Conservation (phyloP, 192 early-diverging fungal genomes). For the Chytriomyces confervae region DNA sequence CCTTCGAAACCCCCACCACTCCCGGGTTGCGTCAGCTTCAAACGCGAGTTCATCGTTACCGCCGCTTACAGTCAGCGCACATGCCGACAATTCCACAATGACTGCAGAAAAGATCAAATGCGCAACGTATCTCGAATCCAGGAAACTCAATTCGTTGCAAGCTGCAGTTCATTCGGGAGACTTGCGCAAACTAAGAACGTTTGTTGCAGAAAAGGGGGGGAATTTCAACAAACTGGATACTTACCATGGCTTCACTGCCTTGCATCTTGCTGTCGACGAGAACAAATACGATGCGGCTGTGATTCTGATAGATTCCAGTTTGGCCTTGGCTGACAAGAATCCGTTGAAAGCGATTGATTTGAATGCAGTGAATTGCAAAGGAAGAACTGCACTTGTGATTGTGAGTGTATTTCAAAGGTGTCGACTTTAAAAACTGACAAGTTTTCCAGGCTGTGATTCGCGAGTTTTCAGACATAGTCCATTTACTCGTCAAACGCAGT, state of each 20-base stretch:
- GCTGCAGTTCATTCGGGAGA: conserved; percentile 44
- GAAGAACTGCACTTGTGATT: conserved; percentile 37
- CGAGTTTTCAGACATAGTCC: conserved; percentile 36
- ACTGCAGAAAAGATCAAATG: conserved; percentile 10
- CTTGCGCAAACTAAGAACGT: conserved; percentile 36
- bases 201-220: conserved; percentile 43
- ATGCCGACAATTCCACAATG: conserved; percentile 11
- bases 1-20: background rate
- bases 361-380: conserved; percentile 33
- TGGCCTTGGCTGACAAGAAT: conserved; percentile 18
- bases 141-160: conserved; percentile 52
- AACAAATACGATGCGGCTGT: conserved; percentile 36
- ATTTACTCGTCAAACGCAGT: conserved; percentile 40
- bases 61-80: conserved; percentile 7
- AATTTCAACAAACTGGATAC: conserved; percentile 53
- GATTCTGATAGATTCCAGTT: conserved; percentile 36
- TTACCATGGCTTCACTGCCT: conserved; percentile 47
- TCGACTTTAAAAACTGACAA: background rate
- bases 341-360: conserved; percentile 37
- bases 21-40: background rate
- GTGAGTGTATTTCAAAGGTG: background rate
- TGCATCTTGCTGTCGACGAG: conserved; percentile 48
- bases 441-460: conserved; percentile 40
- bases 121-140: conserved; percentile 32
- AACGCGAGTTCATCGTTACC: background rate